Conservation (phyloP, 352 stramenopile genomes). For the Globisporangium barbulae region DNA sequence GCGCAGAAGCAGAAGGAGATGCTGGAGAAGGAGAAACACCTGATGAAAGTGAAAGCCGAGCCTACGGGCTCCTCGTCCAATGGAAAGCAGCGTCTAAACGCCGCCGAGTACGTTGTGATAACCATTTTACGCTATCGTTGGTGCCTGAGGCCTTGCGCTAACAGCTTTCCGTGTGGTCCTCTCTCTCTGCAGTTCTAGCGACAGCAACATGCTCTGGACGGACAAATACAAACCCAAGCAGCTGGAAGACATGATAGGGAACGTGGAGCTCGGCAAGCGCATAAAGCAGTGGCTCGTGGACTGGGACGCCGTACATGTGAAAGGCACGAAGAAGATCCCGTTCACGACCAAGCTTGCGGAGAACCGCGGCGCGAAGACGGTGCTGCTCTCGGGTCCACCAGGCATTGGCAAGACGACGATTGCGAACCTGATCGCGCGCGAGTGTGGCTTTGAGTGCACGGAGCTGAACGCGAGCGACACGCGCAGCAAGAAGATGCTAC, state of each 20-base stretch:
- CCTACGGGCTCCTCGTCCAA: constrained; percentile 12
- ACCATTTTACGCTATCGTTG: constrained; percentile 23
- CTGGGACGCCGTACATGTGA: constrained; percentile 81
- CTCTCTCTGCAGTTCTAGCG: not conserved
- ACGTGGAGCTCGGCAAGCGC: constrained; percentile 88
- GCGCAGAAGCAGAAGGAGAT: constrained; percentile 61
- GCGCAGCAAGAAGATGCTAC: constrained; percentile 95
- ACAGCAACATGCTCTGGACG: constrained; percentile 85
- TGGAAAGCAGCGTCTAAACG: constrained; percentile 46
- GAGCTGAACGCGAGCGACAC: constrained; percentile 98
- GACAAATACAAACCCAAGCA: constrained; percentile 96
- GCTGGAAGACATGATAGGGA: constrained; percentile 92
- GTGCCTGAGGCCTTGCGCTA: not conserved
- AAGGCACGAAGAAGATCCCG: constrained; percentile 78
- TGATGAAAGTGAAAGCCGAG: constrained; percentile 45
- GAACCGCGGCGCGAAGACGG: constrained; percentile 91
- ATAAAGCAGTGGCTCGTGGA: constrained; percentile 84
- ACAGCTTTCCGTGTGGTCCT: not conserved
- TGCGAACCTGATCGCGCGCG: constrained; percentile 89
- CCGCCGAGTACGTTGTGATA: not conserved
- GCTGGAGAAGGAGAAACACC: constrained; percentile 56
- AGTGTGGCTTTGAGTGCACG: constrained; percentile 91
- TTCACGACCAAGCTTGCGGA: constrained; percentile 74
- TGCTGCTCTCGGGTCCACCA: constrained; percentile 96
- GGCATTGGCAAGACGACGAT: constrained; percentile 97